Base-by-base conservation (phyloP, 202 grass and related monocot species). In the Musa balbisiana region DNA sequence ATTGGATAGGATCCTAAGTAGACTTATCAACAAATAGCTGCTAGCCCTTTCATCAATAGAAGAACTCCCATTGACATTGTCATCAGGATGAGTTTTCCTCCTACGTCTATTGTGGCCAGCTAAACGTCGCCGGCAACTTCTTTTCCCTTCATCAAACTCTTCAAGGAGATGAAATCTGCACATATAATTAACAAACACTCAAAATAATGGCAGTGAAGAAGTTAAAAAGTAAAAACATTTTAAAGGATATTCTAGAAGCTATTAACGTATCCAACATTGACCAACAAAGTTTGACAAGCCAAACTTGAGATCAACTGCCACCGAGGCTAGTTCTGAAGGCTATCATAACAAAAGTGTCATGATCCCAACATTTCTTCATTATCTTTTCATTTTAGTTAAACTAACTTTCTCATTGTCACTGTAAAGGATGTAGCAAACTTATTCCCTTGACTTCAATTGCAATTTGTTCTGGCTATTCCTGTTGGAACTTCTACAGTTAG, bases 111-210 rank as follows among this genome's bases (percentile, higher is more conserved):
- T 98, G 75, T 98, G 94, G 49, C 94, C 94, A 69, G 88, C 88
- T 83, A 94, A 87, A 74, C 94, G 91, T 49, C 94, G 84, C 24
- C 94, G 88, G 60, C 94, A 98, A 64, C 94, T 98, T 79, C 94
- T 80, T 78, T 94, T 98, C 55, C 87, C 94, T 82, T 98, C 94
- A 78, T 98, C 94, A 83, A 98, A 98, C 86, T 98, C 94, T 87
- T 94, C 79, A 54, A 98, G 83, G 73, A 84, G 83, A 76, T 98
- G 94, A 86, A 98, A 98, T 73, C 94, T 94, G 76, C 65, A 87
- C n/a, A 86, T 16, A 49, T 64, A 78, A 69, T 83, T 20, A 49
- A 73, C 71, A 6, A 51, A 16, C 78, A 56, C 20, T 80, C 83
- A 81, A 33, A 83, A 25, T 49, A 13, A 73, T 12, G 50, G 54